These are phyloP conservation scores for Mesembryanthemum crystallinum DNA, from an alignment of 148 eudicot genomes.

Conservation along the genomic window DNA sequence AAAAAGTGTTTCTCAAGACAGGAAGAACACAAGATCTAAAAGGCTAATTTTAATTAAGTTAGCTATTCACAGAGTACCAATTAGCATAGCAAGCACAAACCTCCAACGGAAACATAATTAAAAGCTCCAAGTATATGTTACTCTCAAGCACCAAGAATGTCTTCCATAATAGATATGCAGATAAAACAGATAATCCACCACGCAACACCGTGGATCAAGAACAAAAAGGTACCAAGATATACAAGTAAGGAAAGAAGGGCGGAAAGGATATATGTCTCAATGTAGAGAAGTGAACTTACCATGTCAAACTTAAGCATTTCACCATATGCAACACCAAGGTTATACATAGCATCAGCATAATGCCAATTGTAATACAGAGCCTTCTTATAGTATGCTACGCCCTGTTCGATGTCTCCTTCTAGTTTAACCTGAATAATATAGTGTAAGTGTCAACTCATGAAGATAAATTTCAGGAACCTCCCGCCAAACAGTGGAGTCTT, in stretches of 20 bases:
- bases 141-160: not conserved
- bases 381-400: slow-evolving; percentile 87
- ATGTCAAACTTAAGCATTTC: slow-evolving; percentile 98
- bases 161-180: not conserved
- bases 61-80: not conserved
- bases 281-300: slow-evolving; percentile 42
- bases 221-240: not conserved
- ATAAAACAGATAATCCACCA: slow-evolving; percentile 2
- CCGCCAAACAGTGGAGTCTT: too few relatives aligned
- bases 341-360: slow-evolving; percentile 99
- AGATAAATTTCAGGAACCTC: slow-evolving; percentile 5
- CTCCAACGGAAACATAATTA: not conserved
- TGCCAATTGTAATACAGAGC: slow-evolving; percentile 97
- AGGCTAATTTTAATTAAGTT: not conserved
- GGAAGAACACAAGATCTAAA: not conserved
- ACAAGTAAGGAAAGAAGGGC: not conserved
- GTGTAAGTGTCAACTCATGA: slow-evolving; percentile 11
- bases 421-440: slow-evolving; percentile 65
- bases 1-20: not conserved
- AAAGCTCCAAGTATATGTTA: not conserved
- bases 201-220: not conserved
- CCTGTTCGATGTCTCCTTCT: slow-evolving; percentile 90
- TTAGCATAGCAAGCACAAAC: too few relatives aligned
- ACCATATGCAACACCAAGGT: slow-evolving; percentile 99
- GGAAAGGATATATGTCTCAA: not conserved